Evolutionary conservation across 129 eudicot genomes (phyloP), one percentile per base, ranked within the genome.

Genomic region (Silybum marianum): DNA sequence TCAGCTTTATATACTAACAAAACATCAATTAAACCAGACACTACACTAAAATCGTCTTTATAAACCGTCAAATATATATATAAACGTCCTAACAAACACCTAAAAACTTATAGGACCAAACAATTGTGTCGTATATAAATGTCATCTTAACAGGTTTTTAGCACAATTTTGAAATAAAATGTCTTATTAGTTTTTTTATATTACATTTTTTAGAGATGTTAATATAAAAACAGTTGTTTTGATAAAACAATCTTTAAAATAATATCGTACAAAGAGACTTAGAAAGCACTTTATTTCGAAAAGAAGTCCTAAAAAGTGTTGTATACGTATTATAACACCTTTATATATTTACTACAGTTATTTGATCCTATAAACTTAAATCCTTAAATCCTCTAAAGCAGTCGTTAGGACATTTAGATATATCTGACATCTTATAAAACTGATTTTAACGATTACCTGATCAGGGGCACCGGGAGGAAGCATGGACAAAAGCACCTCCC

Each of bases 381-480:
- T 54, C 2, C n/a, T 44, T 54, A 14, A 54, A 19, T 54, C 2
- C 1, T 14, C 9, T 18, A 54, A 54, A 16, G 22, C 63, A 18
- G 63, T 3, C 22, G 0, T 18, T 16, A 16, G 2, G 19, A 3
- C 19, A 48, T 48, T 13, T 13, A 48, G 7, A 48, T 6, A 14
- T 13, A 48, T 48, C 4, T 48, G 19, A 13, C 62, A 6, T 48
- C 62, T 18, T 54, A 54, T 54, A 54, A 54, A 14, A 54, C 7
- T 1, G 22, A 54, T 4, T 54, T 54, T 54, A 51, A 9, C 11
- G 48, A 44, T 54, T 54, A 92, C 99, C 91, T 92, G 99, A 16
- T 91, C 98, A 78, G 99, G 99, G 71, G 99, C 99, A 78, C 98
- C 97, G 63, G 99, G 97, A 84, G 99, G 99, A 32, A 95, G 95